Evolutionary conservation across 495 filamentous ascomycete genomes (phyloP).

Genomic region (Penicillium antarcticum): DNA sequence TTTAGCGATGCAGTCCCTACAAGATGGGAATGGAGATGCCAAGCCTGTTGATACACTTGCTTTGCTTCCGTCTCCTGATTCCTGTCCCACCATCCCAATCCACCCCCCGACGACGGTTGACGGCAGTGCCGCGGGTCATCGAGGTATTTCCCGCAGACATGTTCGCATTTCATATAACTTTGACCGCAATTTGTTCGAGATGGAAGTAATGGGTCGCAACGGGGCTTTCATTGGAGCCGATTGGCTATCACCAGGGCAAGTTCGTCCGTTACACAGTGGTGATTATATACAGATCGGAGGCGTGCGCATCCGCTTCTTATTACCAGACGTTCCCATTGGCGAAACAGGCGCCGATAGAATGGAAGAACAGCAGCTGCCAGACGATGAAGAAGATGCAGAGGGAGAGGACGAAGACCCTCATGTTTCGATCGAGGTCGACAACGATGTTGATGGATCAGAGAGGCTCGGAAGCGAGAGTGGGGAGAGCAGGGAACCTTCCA

Average conservation of each 20-base stretch:
- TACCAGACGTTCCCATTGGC: conserved; percentile 68
- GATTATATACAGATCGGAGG: conserved; percentile 76
- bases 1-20: conserved; percentile 44
- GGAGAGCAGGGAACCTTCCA: conserved; percentile 34
- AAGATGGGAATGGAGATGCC: conserved; percentile 35
- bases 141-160: conserved; percentile 79
- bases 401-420: conserved; percentile 25
- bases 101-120: conserved; percentile 67
- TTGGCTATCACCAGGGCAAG: conserved; percentile 57
- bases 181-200: conserved; percentile 68
- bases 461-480: conserved; percentile 27
- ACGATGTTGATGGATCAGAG: conserved; percentile 35
- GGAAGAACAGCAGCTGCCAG: conserved; percentile 56
- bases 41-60: conserved; percentile 41
- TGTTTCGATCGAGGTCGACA: conserved; percentile 34
- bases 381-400: conserved; percentile 38
- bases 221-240: conserved; percentile 80
- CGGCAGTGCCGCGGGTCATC: conserved; percentile 58
- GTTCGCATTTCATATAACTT: conserved; percentile 80
- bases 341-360: conserved; percentile 66
- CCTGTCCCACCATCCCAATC: conserved; percentile 75
- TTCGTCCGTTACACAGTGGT: conserved; percentile 66
- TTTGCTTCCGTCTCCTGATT: conserved; percentile 47
- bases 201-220: conserved; percentile 79
- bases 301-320: conserved; percentile 67